Base-by-base conservation (phyloP, 495 filamentous ascomycete genomes). In the Podospora fimiseda region DNA sequence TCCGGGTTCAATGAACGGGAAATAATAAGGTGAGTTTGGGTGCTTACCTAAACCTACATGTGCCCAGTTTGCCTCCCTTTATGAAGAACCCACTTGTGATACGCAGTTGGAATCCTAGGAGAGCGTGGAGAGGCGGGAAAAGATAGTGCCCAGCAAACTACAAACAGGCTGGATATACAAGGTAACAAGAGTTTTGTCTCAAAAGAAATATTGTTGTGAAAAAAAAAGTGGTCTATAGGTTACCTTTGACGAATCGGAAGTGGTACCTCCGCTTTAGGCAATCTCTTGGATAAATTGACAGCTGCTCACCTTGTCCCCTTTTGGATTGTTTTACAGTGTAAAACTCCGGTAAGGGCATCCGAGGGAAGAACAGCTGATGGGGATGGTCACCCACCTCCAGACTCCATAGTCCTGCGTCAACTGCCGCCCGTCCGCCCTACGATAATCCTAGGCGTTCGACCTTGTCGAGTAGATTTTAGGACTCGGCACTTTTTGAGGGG, bases 261-360 rank as follows among this genome's bases (percentile, higher is more conserved):
- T 20, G 40, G 24, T 30, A 20, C 38, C 41, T 63, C 60, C 60
- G 60, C 43, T 49, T 19, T 42, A n/a, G 18, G 40, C 52, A 63
- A 60, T 63, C 40, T 56, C 49, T 53, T 51, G 60, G 55, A 13
- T 60, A 60, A 60, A 63, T 63, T 56, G 43, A 50, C 58, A 52
- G 55, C 16, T 13, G 41, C 33, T 38, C 16, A 15, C 33, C 30
- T 40, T 33, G 40, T 40, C 50, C 30, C 33, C 27, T 33, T 11
- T 6, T 33, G 27, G 5, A 11, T 5, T 33, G 27, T 33, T 5
- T 11, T 21, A 2, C 21, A 24, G 33, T 47, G n/a, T 27, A 23
- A 23, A 21, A 47, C 39, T 51, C 43, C 49, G 50, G 55, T 48
- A 57, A 43, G 33, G 11, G 19, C 49, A 53, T 58, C 45, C 51